Conservation (phyloP, 2,329 filamentous ascomycete species). For the Fusarium annulatum region DNA sequence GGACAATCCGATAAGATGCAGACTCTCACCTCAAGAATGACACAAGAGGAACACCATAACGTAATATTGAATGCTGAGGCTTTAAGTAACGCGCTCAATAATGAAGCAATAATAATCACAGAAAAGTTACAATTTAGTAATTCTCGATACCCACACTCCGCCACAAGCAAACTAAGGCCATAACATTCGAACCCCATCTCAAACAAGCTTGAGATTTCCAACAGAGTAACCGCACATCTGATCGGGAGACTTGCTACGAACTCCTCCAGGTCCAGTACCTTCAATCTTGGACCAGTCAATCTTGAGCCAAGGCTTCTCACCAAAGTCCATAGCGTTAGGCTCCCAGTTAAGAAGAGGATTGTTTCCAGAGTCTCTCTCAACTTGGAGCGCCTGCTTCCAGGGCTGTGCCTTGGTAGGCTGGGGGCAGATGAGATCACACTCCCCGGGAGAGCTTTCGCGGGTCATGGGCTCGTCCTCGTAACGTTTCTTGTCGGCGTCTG, state of each 20-base stretch:
- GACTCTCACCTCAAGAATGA: no score
- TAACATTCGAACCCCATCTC: no score
- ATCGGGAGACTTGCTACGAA: background rate
- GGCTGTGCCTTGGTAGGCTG: fast-evolving
- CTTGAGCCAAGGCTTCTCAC: background rate
- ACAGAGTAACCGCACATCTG: background rate
- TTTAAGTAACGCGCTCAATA: no score
- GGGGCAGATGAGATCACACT: background rate
- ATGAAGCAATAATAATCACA: no score
- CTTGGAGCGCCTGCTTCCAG: background rate
- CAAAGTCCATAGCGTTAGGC: background rate
- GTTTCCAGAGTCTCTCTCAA: background rate
- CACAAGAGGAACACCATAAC: no score
- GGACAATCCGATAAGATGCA: no score
- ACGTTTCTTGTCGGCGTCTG: background rate
- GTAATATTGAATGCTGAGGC: no score
- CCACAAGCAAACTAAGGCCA: no score
- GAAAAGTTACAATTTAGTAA: no score
- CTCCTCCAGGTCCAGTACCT: background rate
- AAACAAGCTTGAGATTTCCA: background rate
- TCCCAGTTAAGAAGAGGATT: background rate
- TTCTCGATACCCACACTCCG: no score
- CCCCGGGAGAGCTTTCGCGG: background rate
- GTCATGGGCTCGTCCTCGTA: background rate
- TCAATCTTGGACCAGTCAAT: background rate